phyloP scores from a whole-genome alignment of 352 stramenopile species.

The Phytophthora chlamydospora region DNA sequence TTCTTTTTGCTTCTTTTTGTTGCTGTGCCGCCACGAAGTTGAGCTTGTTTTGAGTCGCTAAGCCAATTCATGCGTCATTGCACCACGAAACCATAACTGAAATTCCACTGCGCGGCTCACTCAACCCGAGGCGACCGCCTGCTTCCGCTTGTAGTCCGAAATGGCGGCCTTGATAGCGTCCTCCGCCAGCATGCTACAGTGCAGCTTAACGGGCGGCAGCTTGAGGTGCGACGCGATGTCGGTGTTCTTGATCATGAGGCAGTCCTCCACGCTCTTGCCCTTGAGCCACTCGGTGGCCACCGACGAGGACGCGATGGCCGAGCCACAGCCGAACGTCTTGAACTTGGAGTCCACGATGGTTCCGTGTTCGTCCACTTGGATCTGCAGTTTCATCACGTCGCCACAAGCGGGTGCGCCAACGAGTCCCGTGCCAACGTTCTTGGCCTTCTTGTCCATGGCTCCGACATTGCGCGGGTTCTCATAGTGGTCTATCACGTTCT shows the following conservation, averaged over 20 bases:
- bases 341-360: constrained; percentile 99
- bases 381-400: constrained; percentile 99
- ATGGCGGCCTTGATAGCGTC: constrained; percentile 99
- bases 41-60: too few relatives aligned
- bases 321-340: constrained; percentile 99
- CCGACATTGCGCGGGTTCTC: constrained; percentile 99
- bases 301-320: constrained; percentile 96
- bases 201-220: constrained; percentile 98
- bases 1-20: too few relatives aligned
- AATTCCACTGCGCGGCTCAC: too few relatives aligned
- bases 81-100: too few relatives aligned
- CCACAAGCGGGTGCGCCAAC: constrained; percentile 98
- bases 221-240: constrained; percentile 99
- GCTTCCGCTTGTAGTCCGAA: constrained; percentile 97
- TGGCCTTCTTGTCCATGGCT: constrained; percentile 97
- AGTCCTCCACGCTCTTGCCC: constrained; percentile 97
- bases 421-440: constrained; percentile 97
- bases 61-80: too few relatives aligned
- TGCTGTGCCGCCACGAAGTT: too few relatives aligned
- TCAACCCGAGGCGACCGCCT: constrained; percentile 40
- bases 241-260: constrained; percentile 96
- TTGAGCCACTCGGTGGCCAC: constrained; percentile 99
- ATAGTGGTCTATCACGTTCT: constrained; percentile 99
- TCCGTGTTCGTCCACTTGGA: constrained; percentile 95
- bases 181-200: constrained; percentile 99